phyloP scores from a whole-genome alignment of 2,329 filamentous ascomycete species.

The Diaporthe sp. region DNA sequence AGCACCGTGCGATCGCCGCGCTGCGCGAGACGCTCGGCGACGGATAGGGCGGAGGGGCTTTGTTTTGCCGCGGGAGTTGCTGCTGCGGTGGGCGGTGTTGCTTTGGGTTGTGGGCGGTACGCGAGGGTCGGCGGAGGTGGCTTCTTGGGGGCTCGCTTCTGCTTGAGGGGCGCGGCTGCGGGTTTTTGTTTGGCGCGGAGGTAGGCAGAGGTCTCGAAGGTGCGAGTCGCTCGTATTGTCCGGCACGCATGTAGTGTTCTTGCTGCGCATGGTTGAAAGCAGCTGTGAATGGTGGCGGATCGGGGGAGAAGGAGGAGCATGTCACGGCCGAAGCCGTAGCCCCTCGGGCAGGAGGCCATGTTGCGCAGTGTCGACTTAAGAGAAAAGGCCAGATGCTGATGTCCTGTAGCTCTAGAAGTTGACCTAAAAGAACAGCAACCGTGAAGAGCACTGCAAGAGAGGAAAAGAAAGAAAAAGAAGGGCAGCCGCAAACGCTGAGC shows the following conservation, averaged over 20 bases:
- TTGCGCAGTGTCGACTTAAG: constrained; percentile 26
- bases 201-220: constrained; percentile 39
- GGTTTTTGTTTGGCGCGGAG: constrained; percentile 27
- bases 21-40: constrained; percentile 68
- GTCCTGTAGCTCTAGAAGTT: background rate
- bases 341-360: constrained; percentile 55
- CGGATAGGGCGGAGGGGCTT: constrained; percentile 48
- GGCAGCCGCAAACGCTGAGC: background rate
- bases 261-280: constrained; percentile 34
- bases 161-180: constrained; percentile 14
- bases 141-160: constrained; percentile 22
- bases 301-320: constrained; percentile 45
- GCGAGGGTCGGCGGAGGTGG: background rate
- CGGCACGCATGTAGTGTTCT: constrained; percentile 9
- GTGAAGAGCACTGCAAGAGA: background rate
- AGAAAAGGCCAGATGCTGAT: background rate
- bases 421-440: background rate
- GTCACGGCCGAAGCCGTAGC: constrained; percentile 46
- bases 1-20: constrained; percentile 70
- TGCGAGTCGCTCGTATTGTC: constrained; percentile 36
- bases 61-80: background rate
- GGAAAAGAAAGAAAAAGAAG: background rate
- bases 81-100: background rate
- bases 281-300: constrained; percentile 39
- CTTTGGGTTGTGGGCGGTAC: background rate